These are phyloP conservation scores for Hypomyces perniciosus DNA, from an alignment of 2,329 filamentous ascomycete genomes.

Conservation along the genomic window DNA sequence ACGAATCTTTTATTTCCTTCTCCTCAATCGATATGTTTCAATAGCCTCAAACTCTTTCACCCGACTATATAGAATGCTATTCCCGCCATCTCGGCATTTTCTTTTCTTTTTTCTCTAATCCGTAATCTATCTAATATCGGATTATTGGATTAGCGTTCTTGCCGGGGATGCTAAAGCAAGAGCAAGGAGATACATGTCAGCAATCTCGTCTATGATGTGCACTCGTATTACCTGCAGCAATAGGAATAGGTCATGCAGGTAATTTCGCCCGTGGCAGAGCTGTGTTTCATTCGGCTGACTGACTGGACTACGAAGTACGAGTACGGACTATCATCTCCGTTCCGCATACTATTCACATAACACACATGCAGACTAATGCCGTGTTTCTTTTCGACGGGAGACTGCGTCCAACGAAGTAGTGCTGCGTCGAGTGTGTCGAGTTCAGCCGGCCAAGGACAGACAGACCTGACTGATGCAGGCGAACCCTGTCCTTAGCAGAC, in stretches of 20 bases:
- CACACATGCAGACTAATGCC: no score
- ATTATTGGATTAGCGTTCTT: no score
- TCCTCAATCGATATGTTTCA: neutral
- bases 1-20: no score
- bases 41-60: neutral
- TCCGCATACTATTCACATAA: no score
- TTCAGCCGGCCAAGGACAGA: neutral
- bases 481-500: neutral
- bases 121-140: neutral
- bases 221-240: neutral
- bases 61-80: neutral
- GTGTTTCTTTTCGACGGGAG: neutral
- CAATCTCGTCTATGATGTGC: neutral
- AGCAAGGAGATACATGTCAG: neutral
- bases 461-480: neutral
- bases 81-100: neutral
- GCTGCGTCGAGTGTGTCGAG: neutral
- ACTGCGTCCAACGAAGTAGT: neutral
- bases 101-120: neutral
- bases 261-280: conserved; percentile 6
- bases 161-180: neutral
- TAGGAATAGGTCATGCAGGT: neutral
- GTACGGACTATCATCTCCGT: no score
- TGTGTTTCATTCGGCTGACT: no score
- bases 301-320: no score